A percentile compares a stretch with the other conserved stretches of the same genome.
phyloP scores from a whole-genome alignment of 2,329 filamentous ascomycete genomes.

The Hypoxylon sp. region DNA sequence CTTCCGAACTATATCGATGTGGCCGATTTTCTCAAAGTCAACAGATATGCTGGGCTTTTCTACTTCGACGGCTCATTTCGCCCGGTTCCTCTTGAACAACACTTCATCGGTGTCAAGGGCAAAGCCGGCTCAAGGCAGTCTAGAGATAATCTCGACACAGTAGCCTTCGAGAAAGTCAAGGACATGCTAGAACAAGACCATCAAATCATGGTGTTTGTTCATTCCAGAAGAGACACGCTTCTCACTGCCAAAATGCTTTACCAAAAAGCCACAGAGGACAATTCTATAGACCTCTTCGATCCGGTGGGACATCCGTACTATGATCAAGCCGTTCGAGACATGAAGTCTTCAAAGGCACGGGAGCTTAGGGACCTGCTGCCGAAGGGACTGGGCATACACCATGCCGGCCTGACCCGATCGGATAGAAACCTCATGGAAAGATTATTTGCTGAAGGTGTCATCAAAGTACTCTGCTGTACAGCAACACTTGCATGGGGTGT shows the following conservation, averaged over 20 bases:
- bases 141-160: constrained; percentile 88
- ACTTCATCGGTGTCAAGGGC: constrained; percentile 96
- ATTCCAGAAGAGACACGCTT: constrained; percentile 94
- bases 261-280: constrained; percentile 87
- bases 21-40: constrained; percentile 96
- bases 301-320: constrained; percentile 84
- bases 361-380: constrained; percentile 91
- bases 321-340: constrained; percentile 83
- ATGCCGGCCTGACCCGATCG: constrained; percentile 94
- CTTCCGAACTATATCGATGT: constrained; percentile 97
- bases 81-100: constrained; percentile 95
- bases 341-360: constrained; percentile 86
- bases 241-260: constrained; percentile 87
- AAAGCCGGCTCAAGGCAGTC: constrained; percentile 86
- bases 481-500: constrained; percentile 99
- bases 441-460: constrained; percentile 90
- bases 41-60: constrained; percentile 91
- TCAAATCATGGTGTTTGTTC: constrained; percentile 99
- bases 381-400: constrained; percentile 94
- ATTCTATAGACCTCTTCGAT: constrained; percentile 86
- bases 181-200: constrained; percentile 94
- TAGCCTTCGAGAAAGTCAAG: constrained; percentile 93
- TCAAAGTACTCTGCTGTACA: constrained; percentile 98
- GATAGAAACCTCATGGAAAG: constrained; percentile 97
- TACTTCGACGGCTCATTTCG: constrained; percentile 98